A percentile compares a stretch with the other conserved stretches of the same genome.
phyloP scores from a whole-genome alignment of 73 alveolate species.

The Stentor roeselii region DNA sequence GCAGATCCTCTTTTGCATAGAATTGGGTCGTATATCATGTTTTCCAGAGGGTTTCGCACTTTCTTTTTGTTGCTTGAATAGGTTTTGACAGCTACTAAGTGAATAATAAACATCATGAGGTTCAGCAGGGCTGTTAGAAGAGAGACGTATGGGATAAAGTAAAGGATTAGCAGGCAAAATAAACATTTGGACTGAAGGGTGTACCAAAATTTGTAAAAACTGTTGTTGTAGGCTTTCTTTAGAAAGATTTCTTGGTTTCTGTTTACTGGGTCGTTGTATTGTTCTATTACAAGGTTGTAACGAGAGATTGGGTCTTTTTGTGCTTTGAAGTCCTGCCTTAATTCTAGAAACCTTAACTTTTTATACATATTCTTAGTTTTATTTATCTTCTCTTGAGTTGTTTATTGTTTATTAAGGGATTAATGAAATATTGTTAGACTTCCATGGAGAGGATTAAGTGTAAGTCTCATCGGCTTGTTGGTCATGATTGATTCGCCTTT shows the following conservation, averaged over 20 bases:
- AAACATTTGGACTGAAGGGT: not conserved
- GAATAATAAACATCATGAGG: not conserved
- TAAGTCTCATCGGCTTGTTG: too few relatives aligned
- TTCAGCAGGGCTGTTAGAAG: not conserved
- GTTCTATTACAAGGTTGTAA: not conserved
- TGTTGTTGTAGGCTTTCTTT: not conserved
- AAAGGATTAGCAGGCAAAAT: not conserved
- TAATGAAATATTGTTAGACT: too few relatives aligned
- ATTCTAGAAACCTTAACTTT: not conserved
- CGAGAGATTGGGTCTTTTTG: slow-evolving; percentile 19
- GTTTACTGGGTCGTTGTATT: slow-evolving; percentile 26
- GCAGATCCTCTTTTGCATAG: not conserved
- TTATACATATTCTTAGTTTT: not conserved
- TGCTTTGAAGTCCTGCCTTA: not conserved
- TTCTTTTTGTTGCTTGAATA: not conserved
- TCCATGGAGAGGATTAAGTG: too few relatives aligned
- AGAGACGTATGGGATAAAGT: not conserved
- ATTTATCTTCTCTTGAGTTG: not conserved
- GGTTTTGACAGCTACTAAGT: not conserved
- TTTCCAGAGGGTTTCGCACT: not conserved
- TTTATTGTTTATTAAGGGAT: not conserved
- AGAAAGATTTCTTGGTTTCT: not conserved
- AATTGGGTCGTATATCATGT: not conserved
- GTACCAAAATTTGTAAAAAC: slow-evolving; percentile 6
- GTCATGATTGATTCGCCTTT: too few relatives aligned